Base-by-base conservation (phyloP, 164 flowering plant genomes). In the Aristolochia californica region DNA sequence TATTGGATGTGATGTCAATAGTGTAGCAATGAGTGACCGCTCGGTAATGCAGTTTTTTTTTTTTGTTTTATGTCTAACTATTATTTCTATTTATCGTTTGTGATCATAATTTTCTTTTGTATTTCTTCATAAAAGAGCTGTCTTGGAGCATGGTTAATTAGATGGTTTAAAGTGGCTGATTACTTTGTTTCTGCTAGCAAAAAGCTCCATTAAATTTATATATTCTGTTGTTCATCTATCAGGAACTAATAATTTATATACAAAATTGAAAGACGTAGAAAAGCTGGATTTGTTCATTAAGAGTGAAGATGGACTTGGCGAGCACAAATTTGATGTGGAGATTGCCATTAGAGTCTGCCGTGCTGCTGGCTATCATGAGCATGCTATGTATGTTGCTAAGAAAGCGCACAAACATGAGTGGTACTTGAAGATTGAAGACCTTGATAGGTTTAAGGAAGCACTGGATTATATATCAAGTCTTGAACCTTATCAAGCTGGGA, bases 361-460 rank as follows among this genome's bases (percentile, higher is more conserved):
- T 64, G 97, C 99, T 54, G 97, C 99, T 51, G 85, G 83, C 65
- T 94, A 90, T 75, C 99, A 94, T 59, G 97, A 94, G 70, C 97
- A 94, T 84, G 99, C 99, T 5, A 90, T 94, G 99, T 90, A 84
- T 81, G 97, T 94, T 65, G 97, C 99, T 45, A 87, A 84, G 78
- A 90, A 84, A 77, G 88, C 97, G 34, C 89, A 96, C 60, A 82
- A 70, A 69, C 97, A 94, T 71, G 99, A 94, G 69, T 81, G 75
- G 88, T 94, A 90, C 80, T 78, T 94, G 58, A 94, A 94, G 74
- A 94, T 94, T 64, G 99, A 94, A 75, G 97, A 94, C 73, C 89
- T 94, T 45, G 90, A 72, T 48, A 68, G 78, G 43, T 90, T 84
- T 78, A 83, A 90, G 38, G 99, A 94, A 74, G 99, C 99, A 27